Evolutionary conservation across 2,329 filamentous ascomycete species (phyloP), one percentile per base, ranked within the genome.

Genomic region (Phyllosticta citribraziliensis): DNA sequence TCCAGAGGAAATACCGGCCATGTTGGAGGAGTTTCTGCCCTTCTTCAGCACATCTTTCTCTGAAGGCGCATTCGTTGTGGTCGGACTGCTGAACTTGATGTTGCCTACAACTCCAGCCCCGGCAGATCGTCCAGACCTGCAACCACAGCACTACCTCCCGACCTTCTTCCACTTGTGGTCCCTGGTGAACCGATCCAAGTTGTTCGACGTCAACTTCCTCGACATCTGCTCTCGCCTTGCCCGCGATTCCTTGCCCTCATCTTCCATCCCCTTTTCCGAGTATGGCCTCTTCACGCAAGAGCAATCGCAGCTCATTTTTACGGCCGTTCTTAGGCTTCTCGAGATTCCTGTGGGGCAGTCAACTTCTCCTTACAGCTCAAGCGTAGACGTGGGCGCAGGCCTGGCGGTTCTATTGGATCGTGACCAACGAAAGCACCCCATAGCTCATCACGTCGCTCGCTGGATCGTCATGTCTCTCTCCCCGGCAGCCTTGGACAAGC

Each of bases 81-180:
- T 89, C 24, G 92, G 91, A 2, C 76, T 93, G 63, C 80, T 99
- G 69, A 97, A 96, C 69, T 78, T 95, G 65, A 80, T 99, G 68
- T 82, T 99, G 64, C 94, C 94, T 19, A 97, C 93, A 8, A 84
- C 86, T 40, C 86, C 91, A 1, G 84, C 88, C 2, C 88, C 91
- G 3, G 81, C 84, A 25, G 84, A 85, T 30, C 84, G 88, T 67
- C 79, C 81, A 33, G 84, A 91, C 67, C 84, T 96, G n/a, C 86
- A 91, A 67, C 93, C 94, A 0, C 87, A 92, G 66, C 86, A 93
- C 70, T 93, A 95, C 69, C 78, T 97, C 40, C 94, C 94, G 2
- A 96, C 93, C 0, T 88, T 96, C 67, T 99, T 99, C 79, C 94
- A 99, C 73, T 77, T 97, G 1, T 99, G 94, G 94, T 94, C 92